These are phyloP conservation scores for Erythrobasidium yunnanense DNA, from an alignment of 768 basidiomycete genomes.

Conservation along the genomic window DNA sequence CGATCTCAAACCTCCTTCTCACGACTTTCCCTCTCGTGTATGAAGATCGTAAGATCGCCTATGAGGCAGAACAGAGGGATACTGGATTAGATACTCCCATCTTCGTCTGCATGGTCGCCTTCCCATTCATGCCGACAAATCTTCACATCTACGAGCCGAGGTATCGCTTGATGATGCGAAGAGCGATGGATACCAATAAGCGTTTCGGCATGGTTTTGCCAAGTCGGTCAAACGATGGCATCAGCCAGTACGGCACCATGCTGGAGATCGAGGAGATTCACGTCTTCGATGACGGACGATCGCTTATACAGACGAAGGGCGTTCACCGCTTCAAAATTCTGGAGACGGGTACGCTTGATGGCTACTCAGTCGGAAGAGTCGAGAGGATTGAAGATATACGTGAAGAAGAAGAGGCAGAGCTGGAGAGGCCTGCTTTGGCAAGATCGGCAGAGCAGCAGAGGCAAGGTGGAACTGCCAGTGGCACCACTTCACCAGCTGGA, in stretches of 20 bases:
- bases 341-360: constrained; percentile 72
- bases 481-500: too few species aligned
- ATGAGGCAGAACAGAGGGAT: constrained; percentile 66
- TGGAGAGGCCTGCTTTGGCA: constrained; percentile 40
- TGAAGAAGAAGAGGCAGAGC: constrained; percentile 43
- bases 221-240: constrained; percentile 47
- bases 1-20: constrained; percentile 47
- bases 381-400: constrained; percentile 44
- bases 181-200: constrained; percentile 73
- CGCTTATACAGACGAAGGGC: constrained; percentile 68
- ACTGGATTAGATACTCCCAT: constrained; percentile 76
- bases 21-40: constrained; percentile 59
- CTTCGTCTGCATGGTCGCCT: constrained; percentile 77
- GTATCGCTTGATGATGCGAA: constrained; percentile 88
- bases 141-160: constrained; percentile 90
- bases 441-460: not conserved
- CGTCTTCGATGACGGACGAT: constrained; percentile 78
- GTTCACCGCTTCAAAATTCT: constrained; percentile 70
- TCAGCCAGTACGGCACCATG: constrained; percentile 80
- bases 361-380: constrained; percentile 52
- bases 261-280: constrained; percentile 74
- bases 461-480: too few species aligned
- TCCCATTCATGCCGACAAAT: constrained; percentile 79
- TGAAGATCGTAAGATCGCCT: constrained; percentile 53
- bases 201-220: constrained; percentile 90